A percentile compares a stretch with the other conserved stretches of the same genome.
Conservation (phyloP, 257 asterid species). For the Forsythia viridissima region DNA sequence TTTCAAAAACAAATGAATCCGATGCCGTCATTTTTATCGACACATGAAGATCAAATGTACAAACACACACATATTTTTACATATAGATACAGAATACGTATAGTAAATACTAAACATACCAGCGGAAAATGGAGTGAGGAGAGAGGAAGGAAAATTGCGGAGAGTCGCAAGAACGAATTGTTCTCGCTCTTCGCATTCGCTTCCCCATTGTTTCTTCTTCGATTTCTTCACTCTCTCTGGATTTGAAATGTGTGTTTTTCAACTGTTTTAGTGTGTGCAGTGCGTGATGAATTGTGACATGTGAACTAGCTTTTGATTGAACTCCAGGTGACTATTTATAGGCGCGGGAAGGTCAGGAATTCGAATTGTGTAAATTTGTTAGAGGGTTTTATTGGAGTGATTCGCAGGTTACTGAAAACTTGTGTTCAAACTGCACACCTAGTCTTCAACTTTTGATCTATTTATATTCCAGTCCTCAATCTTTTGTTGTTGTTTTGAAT, state of each 20-base stretch:
- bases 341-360: conserved; percentile 33
- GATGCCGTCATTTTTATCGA: not conserved
- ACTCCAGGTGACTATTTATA: conserved; percentile 32
- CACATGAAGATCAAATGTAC: not conserved
- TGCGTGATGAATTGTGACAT: not conserved
- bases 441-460: not conserved
- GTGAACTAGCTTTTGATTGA: conserved; percentile 12
- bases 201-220: not conserved
- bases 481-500: not conserved
- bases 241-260: not conserved
- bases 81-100: not conserved
- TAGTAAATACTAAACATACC: conserved; percentile 38
- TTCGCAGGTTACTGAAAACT: not conserved
- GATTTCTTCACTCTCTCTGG: not conserved
- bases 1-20: not conserved
- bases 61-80: not conserved
- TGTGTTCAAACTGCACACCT: not conserved
- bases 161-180: conserved; percentile 79
- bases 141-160: conserved; percentile 49
- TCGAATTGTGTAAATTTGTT: conserved; percentile 22
- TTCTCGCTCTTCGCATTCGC: conserved; percentile 69
- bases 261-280: conserved; percentile 19
- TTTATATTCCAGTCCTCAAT: conserved; percentile 1
- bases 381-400: conserved; percentile 6
- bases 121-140: conserved; percentile 68